Percentiles rank a stretch among this genome's conserved stretches.
Evolutionary conservation across 345 rosid species (phyloP).

Genomic region (Sisymbrium irio): DNA sequence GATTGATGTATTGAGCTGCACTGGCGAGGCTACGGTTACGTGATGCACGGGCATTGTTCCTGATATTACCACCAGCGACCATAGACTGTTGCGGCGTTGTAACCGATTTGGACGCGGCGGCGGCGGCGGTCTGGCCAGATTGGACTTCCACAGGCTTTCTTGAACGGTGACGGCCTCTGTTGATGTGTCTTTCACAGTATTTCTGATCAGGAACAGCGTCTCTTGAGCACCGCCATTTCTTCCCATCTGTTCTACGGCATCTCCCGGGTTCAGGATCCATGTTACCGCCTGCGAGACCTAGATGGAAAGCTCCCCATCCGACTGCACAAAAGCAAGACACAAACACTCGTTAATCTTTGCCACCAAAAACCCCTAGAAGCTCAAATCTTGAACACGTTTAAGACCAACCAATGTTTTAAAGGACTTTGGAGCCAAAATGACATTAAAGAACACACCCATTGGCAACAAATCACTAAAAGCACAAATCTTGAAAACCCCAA

Average conservation of each 20-base stretch:
- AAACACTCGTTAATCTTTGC: neutral
- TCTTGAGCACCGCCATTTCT: slow-evolving; percentile 84
- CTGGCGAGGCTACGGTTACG: slow-evolving; percentile 28
- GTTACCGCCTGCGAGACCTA: slow-evolving; percentile 52
- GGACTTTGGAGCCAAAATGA: neutral
- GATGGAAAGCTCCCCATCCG: slow-evolving; percentile 67
- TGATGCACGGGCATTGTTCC: slow-evolving; percentile 21
- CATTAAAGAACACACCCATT: neutral
- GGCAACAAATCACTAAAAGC: neutral
- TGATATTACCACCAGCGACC: slow-evolving; percentile 28
- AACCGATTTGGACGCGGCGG: slow-evolving; percentile 43
- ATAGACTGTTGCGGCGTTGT: slow-evolving; percentile 32
- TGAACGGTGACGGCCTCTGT: slow-evolving; percentile 88
- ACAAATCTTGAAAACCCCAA: neutral
- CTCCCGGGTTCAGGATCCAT: slow-evolving; percentile 70
- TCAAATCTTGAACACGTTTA: neutral
- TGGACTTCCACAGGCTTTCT: slow-evolving; percentile 85
- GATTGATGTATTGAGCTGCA: slow-evolving; percentile 36
- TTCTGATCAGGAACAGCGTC: slow-evolving; percentile 76
- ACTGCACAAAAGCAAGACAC: slow-evolving; percentile 31
- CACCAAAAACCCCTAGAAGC: neutral
- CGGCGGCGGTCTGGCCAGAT: slow-evolving; percentile 42
- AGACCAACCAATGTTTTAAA: neutral
- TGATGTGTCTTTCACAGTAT: slow-evolving; percentile 77
- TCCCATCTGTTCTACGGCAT: slow-evolving; percentile 80